phyloP scores from a whole-genome alignment of 805 yeast genomes.

The Teunomyces barrocoloradensis region DNA sequence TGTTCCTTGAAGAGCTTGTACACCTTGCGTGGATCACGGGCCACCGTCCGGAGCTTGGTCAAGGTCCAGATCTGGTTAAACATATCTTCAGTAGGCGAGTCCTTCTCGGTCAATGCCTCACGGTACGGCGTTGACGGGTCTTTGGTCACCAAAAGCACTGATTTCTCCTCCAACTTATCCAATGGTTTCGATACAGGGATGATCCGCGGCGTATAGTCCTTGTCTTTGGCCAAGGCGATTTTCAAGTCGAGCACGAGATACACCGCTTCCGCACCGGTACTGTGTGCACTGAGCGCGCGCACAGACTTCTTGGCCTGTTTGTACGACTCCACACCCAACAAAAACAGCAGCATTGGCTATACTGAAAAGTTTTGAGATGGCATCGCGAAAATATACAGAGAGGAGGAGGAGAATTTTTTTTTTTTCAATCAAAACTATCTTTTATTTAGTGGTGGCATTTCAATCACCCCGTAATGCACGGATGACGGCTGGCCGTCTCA shows the following conservation, averaged over 20 bases:
- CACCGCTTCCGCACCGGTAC: slow-evolving; percentile 26
- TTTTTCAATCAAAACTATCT: no score
- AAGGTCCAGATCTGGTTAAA: slow-evolving; percentile 62
- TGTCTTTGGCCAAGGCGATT: slow-evolving; percentile 40
- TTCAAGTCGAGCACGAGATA: slow-evolving; percentile 48
- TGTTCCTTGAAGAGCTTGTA: slow-evolving; percentile 54
- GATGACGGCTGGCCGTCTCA: slow-evolving; percentile 90
- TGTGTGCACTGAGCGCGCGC: slow-evolving; percentile 15
- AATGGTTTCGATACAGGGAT: slow-evolving; percentile 56
- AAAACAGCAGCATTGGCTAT: slow-evolving; percentile 7
- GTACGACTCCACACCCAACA: slow-evolving; percentile 15
- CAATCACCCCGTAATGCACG: slow-evolving; percentile 77
- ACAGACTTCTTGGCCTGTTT: slow-evolving; percentile 12
- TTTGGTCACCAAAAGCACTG: slow-evolving; percentile 64
- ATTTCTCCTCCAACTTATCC: slow-evolving; percentile 45
- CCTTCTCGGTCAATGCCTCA: slow-evolving; percentile 45
- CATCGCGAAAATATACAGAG: background rate
- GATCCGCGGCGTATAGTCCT: slow-evolving; percentile 56
- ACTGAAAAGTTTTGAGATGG: background rate
- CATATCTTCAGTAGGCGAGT: slow-evolving; percentile 55
- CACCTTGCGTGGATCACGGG: slow-evolving; percentile 43
- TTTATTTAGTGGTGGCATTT: no score
- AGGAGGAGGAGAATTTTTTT: background rate
- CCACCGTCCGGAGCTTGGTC: slow-evolving; percentile 50
- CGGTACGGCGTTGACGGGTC: slow-evolving; percentile 66